These are phyloP conservation scores for Pseudohalonectria lignicola DNA, from an alignment of 2,329 filamentous ascomycete genomes.

Conservation along the genomic window DNA sequence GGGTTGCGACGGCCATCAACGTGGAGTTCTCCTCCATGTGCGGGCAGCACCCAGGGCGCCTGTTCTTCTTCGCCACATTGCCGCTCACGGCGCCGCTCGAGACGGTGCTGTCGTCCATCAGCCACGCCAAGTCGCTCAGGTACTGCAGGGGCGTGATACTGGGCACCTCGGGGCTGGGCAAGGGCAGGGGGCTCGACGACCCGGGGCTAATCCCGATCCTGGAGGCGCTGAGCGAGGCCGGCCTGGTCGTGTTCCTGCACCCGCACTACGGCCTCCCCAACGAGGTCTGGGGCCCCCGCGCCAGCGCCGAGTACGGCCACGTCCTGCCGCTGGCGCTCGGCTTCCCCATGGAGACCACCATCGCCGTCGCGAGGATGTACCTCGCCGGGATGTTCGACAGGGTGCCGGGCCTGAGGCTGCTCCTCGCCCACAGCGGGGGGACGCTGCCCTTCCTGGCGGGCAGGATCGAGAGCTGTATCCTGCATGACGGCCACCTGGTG, in stretches of 20 bases:
- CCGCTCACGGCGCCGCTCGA: slow-evolving; percentile 59
- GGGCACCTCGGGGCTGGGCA: slow-evolving; percentile 71
- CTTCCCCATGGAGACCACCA: slow-evolving; percentile 87
- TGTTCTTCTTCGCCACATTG: slow-evolving; percentile 77
- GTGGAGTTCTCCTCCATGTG: slow-evolving; percentile 68
- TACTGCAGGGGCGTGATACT: slow-evolving; percentile 80
- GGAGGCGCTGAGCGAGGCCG: slow-evolving; percentile 51
- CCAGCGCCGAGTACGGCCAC: slow-evolving; percentile 60
- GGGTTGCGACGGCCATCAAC: slow-evolving; percentile 60
- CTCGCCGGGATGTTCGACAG: slow-evolving; percentile 77
- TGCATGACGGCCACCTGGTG: slow-evolving; percentile 69
- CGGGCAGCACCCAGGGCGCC: slow-evolving; percentile 47
- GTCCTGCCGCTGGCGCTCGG: slow-evolving; percentile 77
- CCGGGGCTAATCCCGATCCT: slow-evolving; percentile 61
- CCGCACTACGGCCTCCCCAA: slow-evolving; percentile 84
- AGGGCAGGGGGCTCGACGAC: slow-evolving; percentile 72
- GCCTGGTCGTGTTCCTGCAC: slow-evolving; percentile 69
- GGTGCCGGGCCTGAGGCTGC: slow-evolving; percentile 56
- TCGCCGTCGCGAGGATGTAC: slow-evolving; percentile 79
- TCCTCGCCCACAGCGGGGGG: slow-evolving; percentile 81
- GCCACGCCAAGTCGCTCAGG: slow-evolving; percentile 46
- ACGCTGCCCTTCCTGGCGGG: slow-evolving; percentile 84
- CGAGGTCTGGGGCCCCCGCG: slow-evolving; percentile 65
- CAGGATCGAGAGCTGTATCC: slow-evolving; percentile 75
- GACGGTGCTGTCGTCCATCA: slow-evolving; percentile 54